Evolutionary conservation across 768 basidiomycete genomes (phyloP).

Genomic region (Clavaria fumosa): DNA sequence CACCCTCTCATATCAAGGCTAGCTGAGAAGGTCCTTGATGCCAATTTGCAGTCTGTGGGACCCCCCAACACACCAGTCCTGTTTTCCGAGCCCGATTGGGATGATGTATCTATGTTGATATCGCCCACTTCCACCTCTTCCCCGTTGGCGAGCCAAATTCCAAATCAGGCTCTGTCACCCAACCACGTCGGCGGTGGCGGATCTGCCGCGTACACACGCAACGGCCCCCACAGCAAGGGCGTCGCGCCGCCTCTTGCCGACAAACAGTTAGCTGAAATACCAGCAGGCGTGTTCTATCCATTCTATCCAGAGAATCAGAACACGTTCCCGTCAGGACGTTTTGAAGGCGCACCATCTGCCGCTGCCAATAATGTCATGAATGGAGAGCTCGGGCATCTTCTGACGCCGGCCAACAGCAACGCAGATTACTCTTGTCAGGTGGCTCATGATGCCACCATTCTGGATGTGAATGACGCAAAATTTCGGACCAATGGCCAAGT

Average conservation of each 20-base stretch:
- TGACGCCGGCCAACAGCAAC: no score
- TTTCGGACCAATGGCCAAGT: no score
- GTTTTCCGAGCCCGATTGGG: constrained; percentile 39
- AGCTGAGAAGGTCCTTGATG: constrained; percentile 65
- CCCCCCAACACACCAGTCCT: constrained; percentile 30
- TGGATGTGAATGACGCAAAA: no score
- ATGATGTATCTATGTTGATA: constrained; percentile 24
- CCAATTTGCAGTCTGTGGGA: constrained; percentile 48
- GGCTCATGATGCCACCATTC: no score
- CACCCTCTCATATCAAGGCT: constrained; percentile 77
- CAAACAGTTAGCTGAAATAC: constrained; percentile 47
- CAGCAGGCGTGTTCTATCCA: constrained; percentile 58
- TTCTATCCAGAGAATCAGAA: constrained; percentile 46
- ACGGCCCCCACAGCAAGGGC: constrained; percentile 18
- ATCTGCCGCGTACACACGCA: constrained; percentile 9
- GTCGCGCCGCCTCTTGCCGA: constrained; percentile 22
- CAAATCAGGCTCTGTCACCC: constrained; percentile 3
- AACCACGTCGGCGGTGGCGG: constrained; percentile 6
- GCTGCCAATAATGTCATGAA: constrained; percentile 10
- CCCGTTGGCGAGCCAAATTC: constrained; percentile 11
- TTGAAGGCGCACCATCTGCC: constrained; percentile 7
- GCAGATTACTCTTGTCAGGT: no score
- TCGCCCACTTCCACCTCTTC: constrained; percentile 15
- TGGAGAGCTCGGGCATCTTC: constrained; percentile 3
- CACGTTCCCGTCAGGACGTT: constrained; percentile 2